phyloP scores from a whole-genome alignment of 768 basidiomycete species.

The Boletus reticulatus region DNA sequence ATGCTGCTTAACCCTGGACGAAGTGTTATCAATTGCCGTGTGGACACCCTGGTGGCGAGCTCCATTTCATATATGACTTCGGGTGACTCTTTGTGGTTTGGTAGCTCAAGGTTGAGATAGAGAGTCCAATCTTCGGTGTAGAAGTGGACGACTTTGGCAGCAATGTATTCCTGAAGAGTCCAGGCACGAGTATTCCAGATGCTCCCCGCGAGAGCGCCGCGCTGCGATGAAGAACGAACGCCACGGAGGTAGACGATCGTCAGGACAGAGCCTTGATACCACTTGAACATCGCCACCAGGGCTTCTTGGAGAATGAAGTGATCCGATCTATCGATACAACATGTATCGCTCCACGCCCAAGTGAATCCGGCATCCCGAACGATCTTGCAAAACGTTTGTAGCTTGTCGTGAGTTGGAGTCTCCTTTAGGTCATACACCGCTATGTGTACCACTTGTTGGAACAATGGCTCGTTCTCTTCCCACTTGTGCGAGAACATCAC shows the following conservation, averaged over 20 bases:
- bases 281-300: not conserved
- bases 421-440: not conserved
- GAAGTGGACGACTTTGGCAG: not conserved
- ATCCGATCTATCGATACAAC: not conserved
- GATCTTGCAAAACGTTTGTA: not conserved
- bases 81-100: not conserved
- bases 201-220: not conserved
- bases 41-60: not conserved
- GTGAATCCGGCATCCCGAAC: not conserved
- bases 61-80: not conserved
- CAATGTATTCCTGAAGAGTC: not conserved
- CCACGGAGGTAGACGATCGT: not conserved
- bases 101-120: not conserved
- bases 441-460: not conserved
- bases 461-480: not conserved
- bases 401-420: not conserved
- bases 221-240: not conserved
- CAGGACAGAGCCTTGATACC: not conserved
- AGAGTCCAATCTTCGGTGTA: not conserved
- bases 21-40: not conserved
- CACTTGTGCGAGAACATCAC: not conserved
- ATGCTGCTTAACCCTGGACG: not conserved
- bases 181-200: not conserved
- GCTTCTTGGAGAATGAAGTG: not conserved
- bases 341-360: not conserved